Percentiles rank a stretch among this genome's conserved stretches.
phyloP scores from a whole-genome alignment of 768 basidiomycete genomes.

The Mycena galopus region DNA sequence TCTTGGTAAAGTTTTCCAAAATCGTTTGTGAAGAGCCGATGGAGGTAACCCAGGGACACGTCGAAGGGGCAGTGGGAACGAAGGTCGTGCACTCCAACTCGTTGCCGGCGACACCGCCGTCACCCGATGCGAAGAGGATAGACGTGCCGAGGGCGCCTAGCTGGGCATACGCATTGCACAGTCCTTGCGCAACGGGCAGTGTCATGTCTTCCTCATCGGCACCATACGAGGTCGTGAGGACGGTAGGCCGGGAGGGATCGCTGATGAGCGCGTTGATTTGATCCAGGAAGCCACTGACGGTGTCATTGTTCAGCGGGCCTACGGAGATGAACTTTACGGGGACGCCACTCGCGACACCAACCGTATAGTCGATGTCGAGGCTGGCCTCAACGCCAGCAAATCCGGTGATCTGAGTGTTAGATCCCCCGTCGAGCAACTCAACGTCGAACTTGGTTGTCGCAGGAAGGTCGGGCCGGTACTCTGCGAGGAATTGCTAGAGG shows the following conservation, averaged over 20 bases:
- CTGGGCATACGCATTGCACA: slow-evolving; percentile 57
- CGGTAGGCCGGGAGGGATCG: slow-evolving; percentile 11
- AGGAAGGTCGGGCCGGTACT: slow-evolving; percentile 32
- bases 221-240: slow-evolving; percentile 22
- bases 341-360: slow-evolving; percentile 47
- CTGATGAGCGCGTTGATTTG: slow-evolving; percentile 26
- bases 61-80: slow-evolving; percentile 31
- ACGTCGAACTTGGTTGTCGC: slow-evolving; percentile 30
- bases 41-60: slow-evolving; percentile 41
- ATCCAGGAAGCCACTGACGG: slow-evolving; percentile 34
- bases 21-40: slow-evolving; percentile 37
- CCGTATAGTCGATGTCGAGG: slow-evolving; percentile 54
- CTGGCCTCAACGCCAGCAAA: slow-evolving; percentile 39
- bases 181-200: slow-evolving; percentile 50
- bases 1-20: slow-evolving; percentile 31
- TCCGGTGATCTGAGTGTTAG: slow-evolving; percentile 22
- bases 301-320: slow-evolving; percentile 35
- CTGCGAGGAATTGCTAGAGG: slow-evolving; percentile 23
- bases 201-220: slow-evolving; percentile 46
- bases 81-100: slow-evolving; percentile 28
- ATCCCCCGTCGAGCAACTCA: slow-evolving; percentile 32
- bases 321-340: slow-evolving; percentile 44
- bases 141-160: slow-evolving; percentile 63
- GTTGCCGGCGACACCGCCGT: slow-evolving; percentile 57
- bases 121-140: slow-evolving; percentile 61